Conservation (phyloP, 768 basidiomycete genomes). For the Boletellus ananas region DNA sequence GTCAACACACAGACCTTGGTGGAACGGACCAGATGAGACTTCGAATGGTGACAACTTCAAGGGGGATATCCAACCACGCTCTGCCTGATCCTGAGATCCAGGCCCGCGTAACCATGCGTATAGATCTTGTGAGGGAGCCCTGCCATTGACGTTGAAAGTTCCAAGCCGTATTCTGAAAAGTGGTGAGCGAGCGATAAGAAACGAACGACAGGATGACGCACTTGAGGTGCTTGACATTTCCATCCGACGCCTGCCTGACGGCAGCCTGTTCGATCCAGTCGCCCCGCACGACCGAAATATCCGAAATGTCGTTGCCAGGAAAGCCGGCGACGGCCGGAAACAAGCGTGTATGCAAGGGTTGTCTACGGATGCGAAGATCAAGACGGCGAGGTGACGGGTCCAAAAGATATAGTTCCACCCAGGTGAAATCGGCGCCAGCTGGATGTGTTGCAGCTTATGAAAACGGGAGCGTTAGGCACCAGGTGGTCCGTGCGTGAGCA, state of each 20-base stretch:
- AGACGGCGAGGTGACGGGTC: constrained; percentile 5
- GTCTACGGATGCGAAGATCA: constrained; percentile 52
- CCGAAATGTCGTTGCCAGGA: constrained; percentile 56
- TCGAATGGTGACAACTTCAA: constrained; percentile 37
- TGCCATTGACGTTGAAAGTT: constrained; percentile 85
- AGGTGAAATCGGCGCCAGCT: constrained; percentile 11
- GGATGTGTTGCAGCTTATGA: constrained; percentile 12
- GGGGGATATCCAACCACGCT: constrained; percentile 32
- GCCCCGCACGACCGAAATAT: constrained; percentile 56
- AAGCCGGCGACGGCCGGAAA: constrained; percentile 60
- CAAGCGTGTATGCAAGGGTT: constrained; percentile 50
- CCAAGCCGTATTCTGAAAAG: constrained; percentile 58
- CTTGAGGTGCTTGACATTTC: constrained; percentile 25
- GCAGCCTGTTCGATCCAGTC: constrained; percentile 57
- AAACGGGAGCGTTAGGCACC: not conserved
- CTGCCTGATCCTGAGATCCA: not conserved
- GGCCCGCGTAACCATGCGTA: constrained; percentile 55
- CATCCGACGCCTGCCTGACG: constrained; percentile 25
- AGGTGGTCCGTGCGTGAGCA: not conserved
- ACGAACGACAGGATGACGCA: constrained; percentile 2
- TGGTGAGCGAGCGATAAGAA: not conserved
- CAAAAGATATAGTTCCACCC: constrained; percentile 16
- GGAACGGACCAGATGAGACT: constrained; percentile 17
- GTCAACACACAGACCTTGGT: constrained; percentile 16
- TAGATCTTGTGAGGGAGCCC: constrained; percentile 67